These are phyloP conservation scores for Microbotryomycetes sp. DNA, from an alignment of 1,284 basidiomycete genomes.

Conservation along the genomic window DNA sequence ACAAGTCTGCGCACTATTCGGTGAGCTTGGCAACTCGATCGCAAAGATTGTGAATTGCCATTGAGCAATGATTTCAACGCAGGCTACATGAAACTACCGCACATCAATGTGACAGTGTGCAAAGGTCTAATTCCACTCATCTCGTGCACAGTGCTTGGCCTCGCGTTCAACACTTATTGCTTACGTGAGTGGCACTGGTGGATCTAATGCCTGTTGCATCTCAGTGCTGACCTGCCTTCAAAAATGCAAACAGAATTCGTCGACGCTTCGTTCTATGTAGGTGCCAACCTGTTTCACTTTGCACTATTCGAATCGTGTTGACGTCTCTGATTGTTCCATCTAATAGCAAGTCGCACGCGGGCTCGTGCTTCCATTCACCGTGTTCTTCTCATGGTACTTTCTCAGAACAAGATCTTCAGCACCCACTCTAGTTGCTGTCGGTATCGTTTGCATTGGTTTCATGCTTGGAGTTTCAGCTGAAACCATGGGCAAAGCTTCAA, in stretches of 20 bases:
- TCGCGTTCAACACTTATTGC: constrained; percentile 84
- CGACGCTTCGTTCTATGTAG: constrained; percentile 73
- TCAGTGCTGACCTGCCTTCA: not conserved
- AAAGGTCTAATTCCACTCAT: constrained; percentile 69
- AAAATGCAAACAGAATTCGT: constrained; percentile 57
- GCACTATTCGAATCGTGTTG: too few relatives aligned
- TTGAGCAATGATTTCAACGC: not conserved
- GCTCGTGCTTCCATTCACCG: constrained; percentile 74
- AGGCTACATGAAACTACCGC: constrained; percentile 39
- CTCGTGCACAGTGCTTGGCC: constrained; percentile 64
- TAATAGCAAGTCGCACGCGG: constrained; percentile 62
- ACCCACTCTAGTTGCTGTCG: constrained; percentile 57
- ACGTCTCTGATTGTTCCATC: not conserved
- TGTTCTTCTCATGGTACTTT: constrained; percentile 64
- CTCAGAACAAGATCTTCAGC: constrained; percentile 47
- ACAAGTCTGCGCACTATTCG: constrained; percentile 55
- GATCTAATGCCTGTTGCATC: not conserved
- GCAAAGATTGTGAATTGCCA: not conserved
- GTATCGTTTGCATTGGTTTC: constrained; percentile 71
- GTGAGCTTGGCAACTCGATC: constrained; percentile 52
- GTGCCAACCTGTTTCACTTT: constrained; percentile 6
- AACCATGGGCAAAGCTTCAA: constrained; percentile 36
- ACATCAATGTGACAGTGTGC: constrained; percentile 55
- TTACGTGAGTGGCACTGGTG: constrained; percentile 43
- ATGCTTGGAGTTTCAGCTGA: constrained; percentile 61